Evolutionary conservation across 495 filamentous ascomycete species (phyloP), one percentile per base, ranked within the genome.

Genomic region (Hypoxylon cercidicola): DNA sequence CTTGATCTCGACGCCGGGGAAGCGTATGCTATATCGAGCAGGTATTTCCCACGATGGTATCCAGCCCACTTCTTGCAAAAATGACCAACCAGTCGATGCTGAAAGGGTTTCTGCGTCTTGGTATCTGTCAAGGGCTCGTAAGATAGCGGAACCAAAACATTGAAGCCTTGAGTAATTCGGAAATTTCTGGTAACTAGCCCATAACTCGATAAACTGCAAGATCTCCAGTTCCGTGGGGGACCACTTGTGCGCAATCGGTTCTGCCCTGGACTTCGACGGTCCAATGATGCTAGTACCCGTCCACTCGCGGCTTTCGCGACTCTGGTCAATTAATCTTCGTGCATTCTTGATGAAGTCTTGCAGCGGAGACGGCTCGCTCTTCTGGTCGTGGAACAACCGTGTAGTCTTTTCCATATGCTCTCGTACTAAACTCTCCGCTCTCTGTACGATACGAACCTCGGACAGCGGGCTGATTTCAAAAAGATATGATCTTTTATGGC

Each of bases 41-140:
- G 83, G 75, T 67, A 94, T 89, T 64, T 96, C 91, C 89, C 92
- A 97, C 0, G 92, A 91, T 2, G 85, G 71, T 52, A 96, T 82
- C 23, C 89, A 88, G 4, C 94, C 95, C 20, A 97, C 79, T 75
- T 99, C 95, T 65, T 96, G 90, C 30, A 97, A 74, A 56, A 97
- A 90, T 8, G 89, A 80, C 70, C 84, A 88, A 6, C 82, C 90
- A 3, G 84, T 86, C 4, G 77, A 69, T 12, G 74, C 60, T 50
- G 84, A 79, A n/a, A 92, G 73, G n/a, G 45, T 47, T 11, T 78
- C 76, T 44, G 84, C 74, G 3, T 84, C 83, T 23, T 78, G 76
- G 71, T 98, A 98, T 68, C 89, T 82, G 3, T 83, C 85, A 4
- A 87, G 83, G 0, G 88, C 85, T 13, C 90, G 87, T 71, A 97